A percentile compares a stretch with the other conserved stretches of the same genome.
These are phyloP conservation scores for Haplosporangium sp. DNA, from an alignment of 371 early-diverging fungal species.

Conservation along the genomic window DNA sequence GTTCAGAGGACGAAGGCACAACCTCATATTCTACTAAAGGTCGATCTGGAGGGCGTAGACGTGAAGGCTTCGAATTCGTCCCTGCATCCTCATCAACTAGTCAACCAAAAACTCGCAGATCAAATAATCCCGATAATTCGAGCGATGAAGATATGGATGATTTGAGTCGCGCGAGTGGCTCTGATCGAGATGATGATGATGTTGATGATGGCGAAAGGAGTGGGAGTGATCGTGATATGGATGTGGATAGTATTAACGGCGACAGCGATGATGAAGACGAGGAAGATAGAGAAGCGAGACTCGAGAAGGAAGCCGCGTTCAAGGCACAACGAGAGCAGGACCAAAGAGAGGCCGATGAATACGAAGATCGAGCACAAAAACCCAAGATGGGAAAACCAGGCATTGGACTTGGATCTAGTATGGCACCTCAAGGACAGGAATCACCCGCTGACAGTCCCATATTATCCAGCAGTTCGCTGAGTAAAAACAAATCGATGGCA, in stretches of 20 bases:
- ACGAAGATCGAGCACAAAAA: conserved; percentile 23
- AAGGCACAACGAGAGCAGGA: conserved; percentile 16
- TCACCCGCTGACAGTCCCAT: neutral
- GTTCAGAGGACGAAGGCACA: conserved; percentile 29
- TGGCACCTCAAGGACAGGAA: neutral
- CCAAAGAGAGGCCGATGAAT: conserved; percentile 29
- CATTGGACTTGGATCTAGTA: conserved; percentile 15
- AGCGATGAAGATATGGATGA: conserved; percentile 10
- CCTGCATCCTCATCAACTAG: conserved; percentile 15
- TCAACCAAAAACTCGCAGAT: neutral
- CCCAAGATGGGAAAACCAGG: conserved; percentile 25
- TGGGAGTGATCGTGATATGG: neutral
- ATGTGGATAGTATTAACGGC: conserved; percentile 10
- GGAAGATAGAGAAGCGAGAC: conserved; percentile 13
- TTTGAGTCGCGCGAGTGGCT: neutral
- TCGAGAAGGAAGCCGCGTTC: conserved; percentile 40
- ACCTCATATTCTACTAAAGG: neutral
- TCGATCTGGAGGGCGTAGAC: conserved; percentile 21
- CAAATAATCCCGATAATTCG: neutral
- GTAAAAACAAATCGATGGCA: conserved; percentile 30
- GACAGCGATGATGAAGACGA: conserved; percentile 34
- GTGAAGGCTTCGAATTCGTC: conserved; percentile 35
- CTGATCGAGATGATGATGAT: neutral
- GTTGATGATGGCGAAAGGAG: conserved; percentile 2
- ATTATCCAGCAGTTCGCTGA: conserved; percentile 6